phyloP scores from a whole-genome alignment of 768 basidiomycete species.

The Naganishia randhawae region DNA sequence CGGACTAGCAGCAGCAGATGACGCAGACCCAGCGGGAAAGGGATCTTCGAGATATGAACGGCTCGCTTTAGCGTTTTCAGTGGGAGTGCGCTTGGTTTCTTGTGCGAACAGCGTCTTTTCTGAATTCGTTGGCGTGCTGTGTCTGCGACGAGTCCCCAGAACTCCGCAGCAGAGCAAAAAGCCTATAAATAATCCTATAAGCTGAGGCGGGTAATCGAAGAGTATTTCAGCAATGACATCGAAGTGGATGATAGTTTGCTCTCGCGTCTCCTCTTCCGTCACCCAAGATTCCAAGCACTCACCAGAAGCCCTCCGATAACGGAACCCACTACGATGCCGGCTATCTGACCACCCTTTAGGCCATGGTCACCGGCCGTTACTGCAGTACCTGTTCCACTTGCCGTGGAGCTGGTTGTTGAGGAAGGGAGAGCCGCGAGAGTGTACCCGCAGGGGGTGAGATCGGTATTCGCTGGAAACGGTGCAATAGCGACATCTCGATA shows the following conservation, averaged over 20 bases:
- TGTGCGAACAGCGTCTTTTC: neutral
- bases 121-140: neutral
- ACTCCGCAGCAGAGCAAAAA: slow-evolving; percentile 11
- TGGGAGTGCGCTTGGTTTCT: neutral
- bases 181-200: slow-evolving; percentile 3
- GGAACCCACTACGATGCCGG: slow-evolving; percentile 44
- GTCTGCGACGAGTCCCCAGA: neutral
- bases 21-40: neutral
- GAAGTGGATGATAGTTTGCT: no score
- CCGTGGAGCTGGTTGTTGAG: slow-evolving; percentile 19
- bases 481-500: neutral
- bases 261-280: no score
- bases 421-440: slow-evolving; percentile 31
- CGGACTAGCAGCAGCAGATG: neutral
- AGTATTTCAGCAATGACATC: neutral
- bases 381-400: slow-evolving; percentile 35
- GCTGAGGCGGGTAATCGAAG: neutral
- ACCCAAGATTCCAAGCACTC: no score
- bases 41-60: neutral
- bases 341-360: slow-evolving; percentile 39
- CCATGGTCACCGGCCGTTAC: neutral
- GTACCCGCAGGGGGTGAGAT: slow-evolving; percentile 43
- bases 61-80: neutral
- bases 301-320: slow-evolving; percentile 45
- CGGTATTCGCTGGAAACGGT: slow-evolving; percentile 31